phyloP scores from a whole-genome alignment of 2,329 filamentous ascomycete genomes.

The Lachnellula hyalina region DNA sequence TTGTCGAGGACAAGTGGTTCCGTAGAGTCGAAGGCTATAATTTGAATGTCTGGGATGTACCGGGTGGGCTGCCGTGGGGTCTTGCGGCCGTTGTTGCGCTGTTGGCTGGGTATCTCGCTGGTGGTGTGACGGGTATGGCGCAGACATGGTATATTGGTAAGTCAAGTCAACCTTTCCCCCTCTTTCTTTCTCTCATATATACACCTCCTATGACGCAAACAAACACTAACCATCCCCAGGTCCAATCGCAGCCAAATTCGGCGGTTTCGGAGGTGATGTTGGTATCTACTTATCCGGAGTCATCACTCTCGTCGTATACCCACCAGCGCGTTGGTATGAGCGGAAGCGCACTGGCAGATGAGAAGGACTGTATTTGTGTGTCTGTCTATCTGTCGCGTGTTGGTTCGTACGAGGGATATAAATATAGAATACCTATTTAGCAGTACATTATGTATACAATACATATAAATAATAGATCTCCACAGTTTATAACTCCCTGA shows the following conservation, averaged over 20 bases:
- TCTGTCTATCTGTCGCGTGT: no score
- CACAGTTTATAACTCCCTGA: no score
- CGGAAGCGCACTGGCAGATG: conserved; percentile 23
- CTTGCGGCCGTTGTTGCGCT: conserved; percentile 26
- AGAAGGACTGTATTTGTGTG: not conserved
- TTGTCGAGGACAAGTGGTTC: conserved; percentile 28
- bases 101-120: conserved; percentile 26
- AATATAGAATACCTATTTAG: no score
- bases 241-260: conserved; percentile 27
- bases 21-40: conserved; percentile 25
- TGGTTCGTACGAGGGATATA: no score
- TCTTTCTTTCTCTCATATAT: no score
- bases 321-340: conserved; percentile 26
- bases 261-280: conserved; percentile 27
- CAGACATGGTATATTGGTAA: conserved; percentile 30
- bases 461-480: no score
- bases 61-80: conserved; percentile 25
- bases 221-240: conserved; percentile 11
- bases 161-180: not conserved
- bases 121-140: conserved; percentile 28
- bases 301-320: conserved; percentile 26
- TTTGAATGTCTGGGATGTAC: conserved; percentile 25
- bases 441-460: no score
- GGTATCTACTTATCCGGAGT: conserved; percentile 25
- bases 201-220: not conserved